phyloP scores from a whole-genome alignment of 23 red algal genomes.

The Agarophyton chilense region DNA sequence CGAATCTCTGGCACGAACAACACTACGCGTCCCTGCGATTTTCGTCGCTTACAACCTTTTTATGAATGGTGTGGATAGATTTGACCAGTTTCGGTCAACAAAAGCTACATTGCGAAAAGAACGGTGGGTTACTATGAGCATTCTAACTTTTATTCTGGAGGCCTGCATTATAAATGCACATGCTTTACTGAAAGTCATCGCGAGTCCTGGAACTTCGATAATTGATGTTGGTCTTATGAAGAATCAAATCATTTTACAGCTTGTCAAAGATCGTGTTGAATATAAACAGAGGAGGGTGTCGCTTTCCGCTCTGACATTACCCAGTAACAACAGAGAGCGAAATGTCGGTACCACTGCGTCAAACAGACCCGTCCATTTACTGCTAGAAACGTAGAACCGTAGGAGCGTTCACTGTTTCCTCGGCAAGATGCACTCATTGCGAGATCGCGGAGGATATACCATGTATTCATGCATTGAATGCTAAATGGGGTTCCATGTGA shows the following conservation, averaged over 20 bases:
- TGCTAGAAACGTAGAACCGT: not conserved
- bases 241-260: not conserved
- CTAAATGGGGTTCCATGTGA: not conserved
- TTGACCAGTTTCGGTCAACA: conserved; percentile 15
- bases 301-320: too few species aligned
- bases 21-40: not conserved
- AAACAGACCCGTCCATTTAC: not conserved
- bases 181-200: not conserved
- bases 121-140: not conserved
- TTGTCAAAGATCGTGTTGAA: not conserved
- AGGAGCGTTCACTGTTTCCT: not conserved
- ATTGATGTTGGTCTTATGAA: not conserved
- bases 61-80: conserved; percentile 8
- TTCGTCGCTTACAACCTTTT: conserved; percentile 1
- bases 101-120: not conserved
- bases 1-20: not conserved
- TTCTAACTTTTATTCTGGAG: conserved; percentile 8
- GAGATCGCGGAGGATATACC: not conserved
- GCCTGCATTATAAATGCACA: not conserved
- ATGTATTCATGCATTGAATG: not conserved
- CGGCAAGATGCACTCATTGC: not conserved
- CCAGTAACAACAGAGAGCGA: too few species aligned
- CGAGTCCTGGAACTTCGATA: not conserved
- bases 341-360: not conserved
- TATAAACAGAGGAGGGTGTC: not conserved